phyloP scores from a whole-genome alignment of 2,329 filamentous ascomycete genomes.

The Apiospora phragmitis region DNA sequence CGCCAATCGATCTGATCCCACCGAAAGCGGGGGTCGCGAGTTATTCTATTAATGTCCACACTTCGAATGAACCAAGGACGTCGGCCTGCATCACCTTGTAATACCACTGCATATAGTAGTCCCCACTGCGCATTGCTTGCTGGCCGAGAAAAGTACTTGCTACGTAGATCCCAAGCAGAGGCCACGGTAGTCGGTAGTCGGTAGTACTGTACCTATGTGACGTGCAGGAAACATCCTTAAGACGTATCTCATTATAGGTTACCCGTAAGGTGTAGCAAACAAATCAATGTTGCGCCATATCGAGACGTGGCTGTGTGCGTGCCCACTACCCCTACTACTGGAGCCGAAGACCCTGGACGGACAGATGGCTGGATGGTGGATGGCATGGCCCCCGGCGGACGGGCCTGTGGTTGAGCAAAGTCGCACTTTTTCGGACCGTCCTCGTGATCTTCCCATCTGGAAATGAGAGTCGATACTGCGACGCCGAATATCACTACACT shows the following conservation, averaged over 20 bases:
- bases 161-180: background rate
- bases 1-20: constrained; percentile 9
- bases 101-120: background rate
- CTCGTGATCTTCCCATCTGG: background rate
- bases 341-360: background rate
- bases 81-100: constrained; percentile 8
- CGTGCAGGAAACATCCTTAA: background rate
- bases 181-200: background rate
- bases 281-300: background rate
- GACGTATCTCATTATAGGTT: background rate
- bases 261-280: background rate
- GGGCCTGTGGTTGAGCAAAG: background rate
- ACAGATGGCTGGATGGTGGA: background rate
- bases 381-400: background rate
- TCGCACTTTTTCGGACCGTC: background rate
- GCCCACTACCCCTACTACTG: background rate
- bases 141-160: background rate
- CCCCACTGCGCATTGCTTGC: background rate
- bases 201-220: background rate
- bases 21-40: constrained; percentile 1
- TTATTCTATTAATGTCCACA: constrained; percentile 1
- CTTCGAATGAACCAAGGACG: constrained; percentile 10
- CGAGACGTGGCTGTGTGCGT: background rate
- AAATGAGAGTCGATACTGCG: constrained; percentile 1
- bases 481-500: background rate